Percentiles rank a stretch among this genome's conserved stretches.
Conservation (phyloP, 495 filamentous ascomycete species). For the Cladorrhinum samala region DNA sequence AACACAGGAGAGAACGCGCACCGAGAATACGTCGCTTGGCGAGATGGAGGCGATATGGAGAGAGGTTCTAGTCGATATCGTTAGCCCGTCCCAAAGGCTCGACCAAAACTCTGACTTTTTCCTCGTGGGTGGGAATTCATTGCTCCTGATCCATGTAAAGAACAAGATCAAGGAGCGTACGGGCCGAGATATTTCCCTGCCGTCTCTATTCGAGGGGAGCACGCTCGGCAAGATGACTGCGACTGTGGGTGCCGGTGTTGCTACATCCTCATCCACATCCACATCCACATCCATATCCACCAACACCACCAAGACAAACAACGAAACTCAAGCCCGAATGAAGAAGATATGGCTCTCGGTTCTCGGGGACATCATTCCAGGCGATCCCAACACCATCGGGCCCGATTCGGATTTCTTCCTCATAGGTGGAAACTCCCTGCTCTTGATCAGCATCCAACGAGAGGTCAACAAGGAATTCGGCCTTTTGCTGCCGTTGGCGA, state of each 20-base stretch:
- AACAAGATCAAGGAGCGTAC: not conserved
- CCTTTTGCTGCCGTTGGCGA: conserved; percentile 4
- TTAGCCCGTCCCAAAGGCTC: not conserved
- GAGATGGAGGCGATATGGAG: conserved; percentile 19
- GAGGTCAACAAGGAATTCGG: conserved; percentile 5
- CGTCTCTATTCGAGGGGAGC: conserved; percentile 13
- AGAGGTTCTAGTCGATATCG: conserved; percentile 15
- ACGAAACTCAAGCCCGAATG: conserved; percentile 11
- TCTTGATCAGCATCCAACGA: conserved; percentile 17
- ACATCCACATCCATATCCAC: not conserved
- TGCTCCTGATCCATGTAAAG: conserved; percentile 19
- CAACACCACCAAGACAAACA: not conserved
- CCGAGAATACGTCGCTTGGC: not conserved
- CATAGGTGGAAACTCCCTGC: conserved; percentile 24
- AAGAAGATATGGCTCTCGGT: conserved; percentile 26
- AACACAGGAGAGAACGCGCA: not conserved
- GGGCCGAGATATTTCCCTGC: conserved; percentile 1
- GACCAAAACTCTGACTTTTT: conserved; percentile 23
- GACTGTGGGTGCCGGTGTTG: not conserved
- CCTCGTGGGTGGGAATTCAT: conserved; percentile 25
- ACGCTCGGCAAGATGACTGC: conserved; percentile 15
- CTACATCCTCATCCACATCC: not conserved
- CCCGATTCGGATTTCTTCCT: conserved; percentile 22
- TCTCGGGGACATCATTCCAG: conserved; percentile 9
- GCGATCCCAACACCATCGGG: conserved; percentile 1